phyloP scores from a whole-genome alignment of 176 grass and related monocot species.

The Oryza rufipogon region DNA sequence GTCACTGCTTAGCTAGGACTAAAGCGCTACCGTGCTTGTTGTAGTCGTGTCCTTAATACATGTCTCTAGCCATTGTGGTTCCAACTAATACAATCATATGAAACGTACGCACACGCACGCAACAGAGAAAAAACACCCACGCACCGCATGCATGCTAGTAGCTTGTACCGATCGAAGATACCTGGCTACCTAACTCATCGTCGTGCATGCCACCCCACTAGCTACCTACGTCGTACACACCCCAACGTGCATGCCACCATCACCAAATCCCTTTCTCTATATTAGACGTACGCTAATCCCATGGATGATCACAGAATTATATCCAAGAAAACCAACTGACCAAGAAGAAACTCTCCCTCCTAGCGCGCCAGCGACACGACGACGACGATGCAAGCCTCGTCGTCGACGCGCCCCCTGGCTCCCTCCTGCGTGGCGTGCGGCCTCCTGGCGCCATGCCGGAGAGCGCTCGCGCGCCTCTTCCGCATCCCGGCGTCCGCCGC shows the following conservation, averaged over 20 bases:
- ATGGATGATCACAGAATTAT: no score
- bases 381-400: background rate
- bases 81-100: no score
- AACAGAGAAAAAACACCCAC: no score
- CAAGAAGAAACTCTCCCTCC: no score
- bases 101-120: no score
- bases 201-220: background rate
- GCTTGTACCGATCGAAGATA: no score
- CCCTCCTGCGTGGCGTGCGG: conserved; percentile 47
- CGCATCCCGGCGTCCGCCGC: conserved; percentile 33
- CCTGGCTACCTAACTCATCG: background rate
- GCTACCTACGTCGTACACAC: background rate
- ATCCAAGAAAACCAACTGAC: background rate
- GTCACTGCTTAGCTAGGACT: no score
- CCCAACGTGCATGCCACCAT: background rate
- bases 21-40: no score
- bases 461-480: conserved; percentile 53
- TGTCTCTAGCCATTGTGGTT: no score
- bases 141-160: no score
- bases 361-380: no score
- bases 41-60: no score
- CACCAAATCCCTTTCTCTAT: background rate
- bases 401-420: background rate
- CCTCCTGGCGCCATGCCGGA: conserved; percentile 50
- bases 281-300: background rate